Evolutionary conservation across 495 filamentous ascomycete genomes (phyloP).

Genomic region (Rostrohypoxylon terebratum): DNA sequence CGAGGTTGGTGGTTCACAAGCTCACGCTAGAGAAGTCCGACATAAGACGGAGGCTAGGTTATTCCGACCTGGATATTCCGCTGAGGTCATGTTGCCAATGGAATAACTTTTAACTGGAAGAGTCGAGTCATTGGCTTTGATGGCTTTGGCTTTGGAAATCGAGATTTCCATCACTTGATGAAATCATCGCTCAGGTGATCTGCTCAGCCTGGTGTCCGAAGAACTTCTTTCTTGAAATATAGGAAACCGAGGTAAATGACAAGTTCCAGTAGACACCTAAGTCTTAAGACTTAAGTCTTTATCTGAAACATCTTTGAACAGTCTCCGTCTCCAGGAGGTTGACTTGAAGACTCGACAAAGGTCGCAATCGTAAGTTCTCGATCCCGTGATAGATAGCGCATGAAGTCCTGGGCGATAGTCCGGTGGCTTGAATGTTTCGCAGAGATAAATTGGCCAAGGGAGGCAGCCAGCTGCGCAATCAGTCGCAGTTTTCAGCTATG

Average conservation of each 20-base stretch:
- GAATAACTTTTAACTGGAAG: background rate
- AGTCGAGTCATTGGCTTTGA: background rate
- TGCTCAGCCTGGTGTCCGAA: background rate
- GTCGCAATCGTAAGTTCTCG: background rate
- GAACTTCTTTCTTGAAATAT: background rate
- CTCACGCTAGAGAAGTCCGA: background rate
- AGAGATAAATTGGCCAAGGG: background rate
- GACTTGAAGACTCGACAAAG: background rate
- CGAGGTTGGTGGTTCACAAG: background rate
- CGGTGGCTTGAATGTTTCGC: background rate
- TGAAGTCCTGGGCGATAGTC: background rate
- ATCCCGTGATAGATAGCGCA: constrained; percentile 3
- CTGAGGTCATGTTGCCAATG: background rate
- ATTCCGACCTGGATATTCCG: background rate
- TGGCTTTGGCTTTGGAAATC: background rate
- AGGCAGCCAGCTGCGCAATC: constrained; percentile 3
- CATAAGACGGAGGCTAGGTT: constrained; percentile 5
- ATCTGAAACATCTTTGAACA: constrained; percentile 4
- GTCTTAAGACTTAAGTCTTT: no score
- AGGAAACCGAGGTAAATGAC: background rate
- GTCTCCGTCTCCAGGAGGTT: background rate
- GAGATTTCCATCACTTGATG: background rate
- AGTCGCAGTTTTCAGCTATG: constrained; percentile 1
- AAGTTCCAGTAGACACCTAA: background rate
- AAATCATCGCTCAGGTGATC: background rate